Evolutionary conservation across 805 yeast genomes (phyloP).

Genomic region (Saturnispora sanitii): DNA sequence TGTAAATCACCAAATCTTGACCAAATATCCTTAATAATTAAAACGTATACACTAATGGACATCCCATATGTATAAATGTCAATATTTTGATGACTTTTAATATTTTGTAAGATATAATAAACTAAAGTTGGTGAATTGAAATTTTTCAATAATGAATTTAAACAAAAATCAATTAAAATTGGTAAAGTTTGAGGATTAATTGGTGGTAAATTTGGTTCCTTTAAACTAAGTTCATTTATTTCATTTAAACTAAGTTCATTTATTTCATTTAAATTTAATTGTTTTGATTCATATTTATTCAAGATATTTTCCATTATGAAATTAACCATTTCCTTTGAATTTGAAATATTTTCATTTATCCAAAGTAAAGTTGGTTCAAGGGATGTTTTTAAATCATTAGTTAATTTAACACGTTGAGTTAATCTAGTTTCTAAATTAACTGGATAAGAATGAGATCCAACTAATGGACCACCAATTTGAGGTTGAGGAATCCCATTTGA

Average conservation of each 20-base stretch:
- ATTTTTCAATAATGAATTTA: constrained; percentile 24
- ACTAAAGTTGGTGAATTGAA: constrained; percentile 24
- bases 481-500: constrained; percentile 16
- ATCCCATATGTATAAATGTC: constrained; percentile 26
- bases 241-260: not conserved
- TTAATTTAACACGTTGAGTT: constrained; percentile 9
- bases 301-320: constrained; percentile 17
- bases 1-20: constrained; percentile 20
- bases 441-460: constrained; percentile 9
- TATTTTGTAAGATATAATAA: constrained; percentile 15
- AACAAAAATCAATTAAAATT: constrained; percentile 19
- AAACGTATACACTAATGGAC: constrained; percentile 24
- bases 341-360: constrained; percentile 16
- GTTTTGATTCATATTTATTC: constrained; percentile 11
- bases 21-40: constrained; percentile 23
- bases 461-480: constrained; percentile 6
- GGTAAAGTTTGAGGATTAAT: constrained; percentile 7
- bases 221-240: not conserved
- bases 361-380: constrained; percentile 8
- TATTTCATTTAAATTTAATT: not conserved
- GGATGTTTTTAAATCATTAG: constrained; percentile 15
- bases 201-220: not conserved
- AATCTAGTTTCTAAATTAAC: constrained; percentile 13
- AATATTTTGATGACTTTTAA: constrained; percentile 22
- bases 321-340: constrained; percentile 16